Conservation (phyloP, 2,329 filamentous ascomycete species). For the Verticillium alfalfae region DNA sequence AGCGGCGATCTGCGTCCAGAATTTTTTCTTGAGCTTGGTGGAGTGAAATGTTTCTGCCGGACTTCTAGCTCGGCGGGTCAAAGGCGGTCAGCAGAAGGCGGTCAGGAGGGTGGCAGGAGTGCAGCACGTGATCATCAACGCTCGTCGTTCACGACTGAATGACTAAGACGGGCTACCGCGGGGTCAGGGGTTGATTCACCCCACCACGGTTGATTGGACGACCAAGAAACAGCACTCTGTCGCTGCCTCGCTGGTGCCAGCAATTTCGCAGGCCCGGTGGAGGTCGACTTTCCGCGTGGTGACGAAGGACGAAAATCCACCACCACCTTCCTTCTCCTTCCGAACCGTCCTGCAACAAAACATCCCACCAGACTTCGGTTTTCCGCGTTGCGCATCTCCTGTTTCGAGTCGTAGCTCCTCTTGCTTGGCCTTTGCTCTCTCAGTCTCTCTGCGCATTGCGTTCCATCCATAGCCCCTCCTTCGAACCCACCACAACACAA, state of each 20-base stretch:
- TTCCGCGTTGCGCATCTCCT: background rate
- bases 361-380: background rate
- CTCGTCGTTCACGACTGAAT: background rate
- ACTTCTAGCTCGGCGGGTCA: background rate
- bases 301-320: background rate
- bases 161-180: conserved; percentile 3
- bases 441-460: conserved; percentile 5
- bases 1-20: conserved; percentile 6
- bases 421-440: conserved; percentile 5
- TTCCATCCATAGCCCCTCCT: background rate
- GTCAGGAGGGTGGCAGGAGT: background rate
- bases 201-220: conserved; percentile 34
- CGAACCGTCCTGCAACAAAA: background rate
- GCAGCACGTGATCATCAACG: conserved; percentile 1
- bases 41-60: conserved; percentile 11
- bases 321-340: background rate
- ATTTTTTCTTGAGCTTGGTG: conserved; percentile 10
- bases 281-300: background rate
- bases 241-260: conserved; percentile 10
- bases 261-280: conserved; percentile 8
- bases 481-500: conserved; percentile 2
- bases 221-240: conserved; percentile 12
- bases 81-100: background rate
- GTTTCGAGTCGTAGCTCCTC: background rate
- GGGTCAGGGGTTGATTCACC: conserved; percentile 8